These are phyloP conservation scores for Bifiguratus adelaidae DNA, from an alignment of 192 early-diverging fungal genomes.

Conservation along the genomic window DNA sequence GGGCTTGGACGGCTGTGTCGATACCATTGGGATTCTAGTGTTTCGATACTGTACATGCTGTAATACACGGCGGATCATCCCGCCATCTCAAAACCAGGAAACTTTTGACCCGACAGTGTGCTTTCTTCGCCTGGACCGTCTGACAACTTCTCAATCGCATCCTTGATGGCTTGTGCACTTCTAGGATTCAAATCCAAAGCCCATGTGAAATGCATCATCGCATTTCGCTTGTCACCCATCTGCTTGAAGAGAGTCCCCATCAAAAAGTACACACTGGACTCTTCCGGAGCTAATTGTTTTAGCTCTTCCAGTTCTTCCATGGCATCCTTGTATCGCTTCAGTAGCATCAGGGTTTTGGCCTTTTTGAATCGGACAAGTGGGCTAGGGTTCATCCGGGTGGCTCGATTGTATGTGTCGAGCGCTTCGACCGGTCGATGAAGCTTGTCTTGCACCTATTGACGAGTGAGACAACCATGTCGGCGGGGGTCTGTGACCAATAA, in stretches of 20 bases:
- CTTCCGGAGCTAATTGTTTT: conserved; percentile 26
- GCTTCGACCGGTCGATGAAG: conserved; percentile 40
- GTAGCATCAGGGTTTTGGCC: conserved; percentile 48
- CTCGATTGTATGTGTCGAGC: conserved; percentile 46
- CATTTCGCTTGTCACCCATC: conserved; percentile 35
- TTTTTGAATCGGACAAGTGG: conserved; percentile 56
- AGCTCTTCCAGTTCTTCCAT: conserved; percentile 49
- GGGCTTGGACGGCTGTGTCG: too few relatives aligned
- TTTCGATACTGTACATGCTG: too few relatives aligned
- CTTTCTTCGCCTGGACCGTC: background rate
- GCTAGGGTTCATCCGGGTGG: conserved; percentile 34
- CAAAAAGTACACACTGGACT: conserved; percentile 52
- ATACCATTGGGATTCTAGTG: too few relatives aligned
- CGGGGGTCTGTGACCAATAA: background rate
- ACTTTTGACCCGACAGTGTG: too few relatives aligned
- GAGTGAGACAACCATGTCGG: background rate
- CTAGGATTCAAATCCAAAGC: conserved; percentile 51
- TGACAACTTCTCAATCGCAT: conserved; percentile 32
- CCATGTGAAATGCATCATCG: conserved; percentile 44
- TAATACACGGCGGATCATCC: too few relatives aligned
- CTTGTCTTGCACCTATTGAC: conserved; percentile 38
- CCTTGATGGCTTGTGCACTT: conserved; percentile 25
- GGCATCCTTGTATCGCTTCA: conserved; percentile 52
- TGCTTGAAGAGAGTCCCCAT: conserved; percentile 44
- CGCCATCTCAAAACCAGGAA: too few relatives aligned